A percentile compares a stretch with the other conserved stretches of the same genome.
Evolutionary conservation across 2,329 filamentous ascomycete species (phyloP).

Genomic region (Colletotrichum sidae): DNA sequence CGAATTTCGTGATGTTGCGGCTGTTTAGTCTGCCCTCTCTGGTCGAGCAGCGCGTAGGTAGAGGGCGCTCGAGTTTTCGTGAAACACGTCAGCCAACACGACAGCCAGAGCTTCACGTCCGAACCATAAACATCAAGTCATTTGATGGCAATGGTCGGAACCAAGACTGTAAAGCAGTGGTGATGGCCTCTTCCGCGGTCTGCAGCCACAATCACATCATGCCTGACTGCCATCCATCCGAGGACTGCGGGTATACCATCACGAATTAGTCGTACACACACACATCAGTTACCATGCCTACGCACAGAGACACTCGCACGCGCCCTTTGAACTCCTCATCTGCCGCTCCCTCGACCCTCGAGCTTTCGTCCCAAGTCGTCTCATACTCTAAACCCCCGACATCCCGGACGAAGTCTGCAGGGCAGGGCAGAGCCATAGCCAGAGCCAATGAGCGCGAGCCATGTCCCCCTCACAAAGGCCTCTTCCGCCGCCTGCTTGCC

Average conservation of each 20-base stretch:
- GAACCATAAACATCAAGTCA: constrained; percentile 13
- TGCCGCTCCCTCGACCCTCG: neutral
- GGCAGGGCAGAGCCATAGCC: neutral
- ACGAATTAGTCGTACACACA: constrained; percentile 3
- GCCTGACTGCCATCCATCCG: neutral
- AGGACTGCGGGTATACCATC: neutral
- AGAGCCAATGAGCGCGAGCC: constrained; percentile 6
- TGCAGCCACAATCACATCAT: neutral
- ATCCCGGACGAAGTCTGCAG: constrained; percentile 1
- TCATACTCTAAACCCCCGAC: constrained; percentile 4
- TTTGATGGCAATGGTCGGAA: neutral
- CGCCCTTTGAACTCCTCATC: neutral
- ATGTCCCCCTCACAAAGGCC: constrained; percentile 4
- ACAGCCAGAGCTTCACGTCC: neutral
- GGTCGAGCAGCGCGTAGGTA: neutral
- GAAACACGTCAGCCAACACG: constrained; percentile 30
- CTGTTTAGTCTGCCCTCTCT: too few species aligned
- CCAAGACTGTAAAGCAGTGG: neutral
- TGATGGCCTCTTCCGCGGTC: neutral
- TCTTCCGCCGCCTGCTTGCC: neutral
- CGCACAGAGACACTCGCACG: neutral
- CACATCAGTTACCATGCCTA: neutral
- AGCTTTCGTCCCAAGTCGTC: constrained; percentile 15
- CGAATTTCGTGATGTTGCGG: neutral
- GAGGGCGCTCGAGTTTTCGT: constrained; percentile 2